Evolutionary conservation across 305 asterid genomes (phyloP).

Genomic region (Fraxinus nigra): DNA sequence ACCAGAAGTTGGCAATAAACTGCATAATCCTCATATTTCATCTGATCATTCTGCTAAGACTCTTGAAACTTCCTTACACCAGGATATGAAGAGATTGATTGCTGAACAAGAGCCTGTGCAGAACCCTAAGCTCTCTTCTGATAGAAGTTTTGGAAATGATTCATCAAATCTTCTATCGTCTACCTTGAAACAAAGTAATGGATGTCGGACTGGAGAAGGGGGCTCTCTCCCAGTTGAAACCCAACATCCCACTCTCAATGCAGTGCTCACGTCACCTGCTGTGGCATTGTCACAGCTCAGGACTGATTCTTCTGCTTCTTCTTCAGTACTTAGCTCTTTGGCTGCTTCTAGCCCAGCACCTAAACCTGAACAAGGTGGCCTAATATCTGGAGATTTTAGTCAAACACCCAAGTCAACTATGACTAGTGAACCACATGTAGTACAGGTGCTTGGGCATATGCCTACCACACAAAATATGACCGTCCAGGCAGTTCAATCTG

Average conservation of each 20-base stretch:
- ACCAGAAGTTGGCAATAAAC: slow-evolving; percentile 34
- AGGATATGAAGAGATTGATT: slow-evolving; percentile 40
- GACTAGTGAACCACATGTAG: slow-evolving; percentile 37
- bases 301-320: slow-evolving; percentile 36
- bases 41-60: slow-evolving; percentile 32
- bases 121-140: slow-evolving; percentile 37
- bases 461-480: slow-evolving; percentile 15
- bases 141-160: slow-evolving; percentile 47
- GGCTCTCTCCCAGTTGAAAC: slow-evolving; percentile 35
- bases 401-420: slow-evolving; percentile 34
- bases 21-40: slow-evolving; percentile 23
- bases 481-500: slow-evolving; percentile 40
- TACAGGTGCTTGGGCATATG: slow-evolving; percentile 33
- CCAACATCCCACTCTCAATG: slow-evolving; percentile 40
- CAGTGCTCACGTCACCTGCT: slow-evolving; percentile 46
- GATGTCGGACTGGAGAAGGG: slow-evolving; percentile 40
- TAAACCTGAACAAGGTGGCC: slow-evolving; percentile 40
- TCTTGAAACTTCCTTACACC: slow-evolving; percentile 31
- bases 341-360: slow-evolving; percentile 45
- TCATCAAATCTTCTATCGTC: slow-evolving; percentile 65
- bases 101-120: slow-evolving; percentile 37
- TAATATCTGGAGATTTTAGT: slow-evolving; percentile 32
- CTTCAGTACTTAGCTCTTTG: slow-evolving; percentile 30
- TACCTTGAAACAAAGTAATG: slow-evolving; percentile 53
- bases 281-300: slow-evolving; percentile 38